These are phyloP conservation scores for Kondoa malvinella DNA, from an alignment of 768 basidiomycete genomes.

Conservation along the genomic window DNA sequence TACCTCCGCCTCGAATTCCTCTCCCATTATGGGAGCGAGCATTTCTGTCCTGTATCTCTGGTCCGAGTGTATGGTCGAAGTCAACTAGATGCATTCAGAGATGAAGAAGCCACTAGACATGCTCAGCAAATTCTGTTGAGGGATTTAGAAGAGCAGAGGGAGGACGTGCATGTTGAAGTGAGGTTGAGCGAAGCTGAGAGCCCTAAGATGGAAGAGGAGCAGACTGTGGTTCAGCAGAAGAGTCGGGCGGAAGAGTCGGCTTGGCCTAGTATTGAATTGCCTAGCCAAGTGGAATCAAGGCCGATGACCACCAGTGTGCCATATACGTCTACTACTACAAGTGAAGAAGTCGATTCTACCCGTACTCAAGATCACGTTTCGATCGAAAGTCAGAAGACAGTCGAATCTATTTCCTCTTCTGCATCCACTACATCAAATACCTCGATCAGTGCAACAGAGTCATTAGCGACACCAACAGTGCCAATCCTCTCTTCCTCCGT, in stretches of 20 bases:
- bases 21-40: conserved; percentile 83
- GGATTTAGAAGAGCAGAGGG: not conserved
- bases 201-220: not conserved
- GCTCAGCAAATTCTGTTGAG: conserved; percentile 6
- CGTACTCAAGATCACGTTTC: no score
- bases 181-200: not conserved
- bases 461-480: not conserved
- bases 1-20: conserved; percentile 87
- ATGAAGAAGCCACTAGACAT: conserved; percentile 39
- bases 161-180: not conserved
- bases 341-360: no score
- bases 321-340: no score
- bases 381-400: not conserved
- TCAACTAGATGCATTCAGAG: conserved; percentile 89
- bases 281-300: no score
- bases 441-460: not conserved
- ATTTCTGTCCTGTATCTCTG: conserved; percentile 84
- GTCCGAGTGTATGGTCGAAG: conserved; percentile 88
- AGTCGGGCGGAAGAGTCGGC: not conserved
- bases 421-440: not conserved
- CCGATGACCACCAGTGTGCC: no score
- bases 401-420: conserved; percentile 1
- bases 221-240: not conserved
- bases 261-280: no score
- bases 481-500: not conserved